phyloP scores from a whole-genome alignment of 441 rosid species.

The Dalechampia spathulata region DNA sequence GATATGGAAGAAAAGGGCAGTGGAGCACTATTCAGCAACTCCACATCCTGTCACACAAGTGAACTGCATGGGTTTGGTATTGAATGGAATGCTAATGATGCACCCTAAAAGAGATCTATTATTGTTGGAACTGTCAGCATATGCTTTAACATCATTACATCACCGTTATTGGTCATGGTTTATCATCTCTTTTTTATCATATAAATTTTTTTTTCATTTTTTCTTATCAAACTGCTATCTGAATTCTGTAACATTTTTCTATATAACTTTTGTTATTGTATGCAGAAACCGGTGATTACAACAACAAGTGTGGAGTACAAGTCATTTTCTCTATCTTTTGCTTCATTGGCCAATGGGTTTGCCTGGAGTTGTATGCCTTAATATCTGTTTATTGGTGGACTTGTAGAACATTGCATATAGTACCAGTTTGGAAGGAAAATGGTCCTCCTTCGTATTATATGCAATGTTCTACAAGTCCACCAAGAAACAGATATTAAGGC shows the following conservation, averaged over 20 bases:
- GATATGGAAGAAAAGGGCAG: conserved; percentile 65
- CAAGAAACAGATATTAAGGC: conserved; percentile 62
- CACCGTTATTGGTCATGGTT: conserved; percentile 84
- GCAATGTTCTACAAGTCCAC: conserved; percentile 56
- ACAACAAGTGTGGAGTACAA: conserved; percentile 89
- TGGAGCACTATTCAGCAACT: conserved; percentile 68
- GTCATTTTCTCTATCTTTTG: conserved; percentile 19
- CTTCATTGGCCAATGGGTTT: conserved; percentile 53
- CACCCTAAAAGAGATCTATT: conserved; percentile 61
- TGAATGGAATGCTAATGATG: conserved; percentile 74
- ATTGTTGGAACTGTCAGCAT: conserved; percentile 56
- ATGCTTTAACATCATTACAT: conserved; percentile 50
- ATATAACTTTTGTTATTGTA: no score
- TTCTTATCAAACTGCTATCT: no score
- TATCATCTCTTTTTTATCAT: conserved; percentile 5
- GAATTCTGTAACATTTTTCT: no score
- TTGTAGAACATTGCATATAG: conserved; percentile 49
- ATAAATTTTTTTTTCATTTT: not conserved
- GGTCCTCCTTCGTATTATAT: conserved; percentile 53
- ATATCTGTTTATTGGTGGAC: conserved; percentile 37
- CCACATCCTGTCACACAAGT: conserved; percentile 75
- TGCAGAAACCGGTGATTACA: conserved; percentile 68
- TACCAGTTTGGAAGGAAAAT: conserved; percentile 37
- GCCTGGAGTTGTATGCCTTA: conserved; percentile 69
- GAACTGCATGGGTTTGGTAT: conserved; percentile 77